Base-by-base conservation (phyloP, 1,284 basidiomycete species). In the Schizophyllum amplum region DNA sequence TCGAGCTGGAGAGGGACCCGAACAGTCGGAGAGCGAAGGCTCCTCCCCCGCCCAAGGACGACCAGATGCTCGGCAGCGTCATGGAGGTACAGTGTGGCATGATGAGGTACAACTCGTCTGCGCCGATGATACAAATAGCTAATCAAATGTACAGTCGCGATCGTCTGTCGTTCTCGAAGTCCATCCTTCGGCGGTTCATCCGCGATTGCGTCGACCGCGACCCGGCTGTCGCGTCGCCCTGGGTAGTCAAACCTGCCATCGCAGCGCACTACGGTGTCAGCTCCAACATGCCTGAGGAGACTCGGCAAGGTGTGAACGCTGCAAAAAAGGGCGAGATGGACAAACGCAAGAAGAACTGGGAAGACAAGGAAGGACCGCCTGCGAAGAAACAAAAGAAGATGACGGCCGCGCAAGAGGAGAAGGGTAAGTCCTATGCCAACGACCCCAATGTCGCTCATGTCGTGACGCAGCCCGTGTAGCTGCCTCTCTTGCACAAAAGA, bases 171-270 rank as follows among this genome's bases (percentile, higher is more conserved):
- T 98, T 98, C 73, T 96, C 93, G 49, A 97, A 98, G 70, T 94
- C 94, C 15, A 96, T 98, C 64, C 81, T 99, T 25, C 92, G 94
- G 62, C 90, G 94, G 46, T 98, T 96, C 72, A 89, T 99, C 54
- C 88, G 92, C 60, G 96, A 98, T 67, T 95, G 92, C 66, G 87
- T 98, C 3, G 84, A 90, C 63, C 86, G 96, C 52, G 94, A 96
- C 60, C 80, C 94, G 13, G 89, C 92, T 20, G 87, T 96, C 46
- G 94, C 91, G 27, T 92, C 92, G 0, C 94, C 96, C 2, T 99
- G 96, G 96, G 86, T 86, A 1, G 94, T 98, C 42, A 97, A 98
- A 69, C 82, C 84, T 4, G 73, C 78, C 11, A 87, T 98, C 55
- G 94, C 94, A 0, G 76, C 80, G 60, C 83, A 86, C 55, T 97